Evolutionary conservation across 768 basidiomycete species (phyloP), one percentile per base, ranked within the genome.

Genomic region (Chiua virens): DNA sequence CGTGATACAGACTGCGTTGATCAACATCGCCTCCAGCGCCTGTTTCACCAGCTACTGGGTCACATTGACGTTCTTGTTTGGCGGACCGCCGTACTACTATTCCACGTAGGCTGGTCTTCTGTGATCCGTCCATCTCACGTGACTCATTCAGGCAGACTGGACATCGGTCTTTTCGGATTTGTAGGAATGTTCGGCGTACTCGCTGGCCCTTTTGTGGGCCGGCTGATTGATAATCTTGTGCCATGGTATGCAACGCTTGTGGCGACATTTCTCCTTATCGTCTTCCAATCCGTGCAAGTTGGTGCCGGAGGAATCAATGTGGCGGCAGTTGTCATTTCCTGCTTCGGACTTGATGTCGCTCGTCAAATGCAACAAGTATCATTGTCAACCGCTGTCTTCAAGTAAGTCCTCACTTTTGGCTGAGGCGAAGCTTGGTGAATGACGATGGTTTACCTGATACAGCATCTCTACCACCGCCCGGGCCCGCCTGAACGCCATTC

Each of bases 11-110:
- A 73, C 76, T 3, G 73, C 77, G 53, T 66, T 89, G 55, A 74
- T 89, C 60, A 80, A 82, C 56, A 62, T 89, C 15, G 75, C 75
- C 23, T 77, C 75, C 13, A 79, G 78, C 52, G 85, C 85, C 22
- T 85, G 81, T 45, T 84, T 78, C 35, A 75, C 71, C 11, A 78
- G 73, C 56, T 85, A 82, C 56, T 85, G 86, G 86, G 85, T 87
- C 4, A 87, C 86, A 1, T 66, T 89, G 53, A 92, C 91, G 0
- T 95, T 93, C 73, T 72, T 93, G 20, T 82, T 96, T 3, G 85
- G 83, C 8, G 87, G 84, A 6, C 68, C 82, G 4, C 87, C 87
- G 1, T 94, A 92, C 62, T 62, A 83, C 58, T 92, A 86, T 56
- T 86, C 84, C 1, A 87, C 85, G 86, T 80, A 57, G 27, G 78